A percentile compares a stretch with the other conserved stretches of the same genome.
Conservation (phyloP, 2,329 filamentous ascomycete species). For the Xylariaceae sp. region DNA sequence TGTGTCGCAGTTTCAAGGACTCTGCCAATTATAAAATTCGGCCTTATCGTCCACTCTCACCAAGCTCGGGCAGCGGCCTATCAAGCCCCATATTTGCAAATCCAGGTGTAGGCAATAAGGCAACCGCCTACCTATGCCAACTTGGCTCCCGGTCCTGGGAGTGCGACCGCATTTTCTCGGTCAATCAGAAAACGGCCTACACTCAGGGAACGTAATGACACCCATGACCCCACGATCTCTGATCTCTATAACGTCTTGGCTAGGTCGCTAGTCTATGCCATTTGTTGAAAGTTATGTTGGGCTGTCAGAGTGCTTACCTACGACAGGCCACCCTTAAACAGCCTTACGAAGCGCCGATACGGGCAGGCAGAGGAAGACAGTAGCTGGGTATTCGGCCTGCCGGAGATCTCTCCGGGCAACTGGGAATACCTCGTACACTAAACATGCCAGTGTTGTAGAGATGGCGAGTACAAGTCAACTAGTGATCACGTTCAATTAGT, state of each 20-base stretch:
- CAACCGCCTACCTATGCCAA: background rate
- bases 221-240: background rate
- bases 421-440: background rate
- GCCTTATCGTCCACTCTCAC: constrained; percentile 6
- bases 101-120: background rate
- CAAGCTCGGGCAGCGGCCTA: constrained; percentile 11
- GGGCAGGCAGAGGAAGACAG: background rate
- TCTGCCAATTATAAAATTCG: background rate
- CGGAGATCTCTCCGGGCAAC: background rate
- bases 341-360: background rate
- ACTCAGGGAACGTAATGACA: background rate
- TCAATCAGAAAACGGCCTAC: background rate
- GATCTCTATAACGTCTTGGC: background rate
- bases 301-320: too few species aligned
- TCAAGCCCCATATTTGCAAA: background rate
- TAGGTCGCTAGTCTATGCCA: background rate
- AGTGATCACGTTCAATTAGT: background rate
- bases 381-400: background rate
- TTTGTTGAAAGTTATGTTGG: background rate
- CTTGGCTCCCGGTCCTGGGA: background rate
- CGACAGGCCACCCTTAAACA: too few species aligned
- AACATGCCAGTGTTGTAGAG: background rate
- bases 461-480: too few species aligned
- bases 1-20: constrained; percentile 7
- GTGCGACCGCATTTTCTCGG: background rate